Percentiles rank a stretch among this genome's conserved stretches.
These are phyloP conservation scores for Oleoguttula mirabilis DNA, from an alignment of 495 filamentous ascomycete genomes.

Conservation along the genomic window DNA sequence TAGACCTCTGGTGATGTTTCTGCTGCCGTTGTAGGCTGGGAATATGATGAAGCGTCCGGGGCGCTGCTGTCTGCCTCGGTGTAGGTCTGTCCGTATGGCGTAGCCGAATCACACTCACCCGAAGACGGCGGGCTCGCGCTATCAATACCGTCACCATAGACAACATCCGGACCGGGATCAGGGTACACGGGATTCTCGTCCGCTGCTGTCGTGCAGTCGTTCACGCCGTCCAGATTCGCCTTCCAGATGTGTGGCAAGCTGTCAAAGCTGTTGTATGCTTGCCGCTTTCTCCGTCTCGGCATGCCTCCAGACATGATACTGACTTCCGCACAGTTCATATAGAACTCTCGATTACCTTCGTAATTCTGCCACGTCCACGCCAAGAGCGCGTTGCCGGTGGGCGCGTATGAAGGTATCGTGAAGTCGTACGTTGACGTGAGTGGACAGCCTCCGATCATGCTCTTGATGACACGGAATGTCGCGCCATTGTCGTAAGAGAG, in stretches of 20 bases:
- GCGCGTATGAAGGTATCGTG: conserved; percentile 49
- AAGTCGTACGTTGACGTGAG: conserved; percentile 43
- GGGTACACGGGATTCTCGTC: conserved; percentile 52
- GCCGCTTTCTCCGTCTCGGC: conserved; percentile 18
- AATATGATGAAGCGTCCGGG: too few relatives aligned
- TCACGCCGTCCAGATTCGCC: conserved; percentile 42
- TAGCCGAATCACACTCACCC: conserved; percentile 9
- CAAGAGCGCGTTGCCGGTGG: conserved; percentile 47
- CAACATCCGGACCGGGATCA: conserved; percentile 56
- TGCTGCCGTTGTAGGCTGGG: too few relatives aligned
- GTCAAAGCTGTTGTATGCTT: conserved; percentile 30
- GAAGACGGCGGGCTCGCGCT: conserved; percentile 12
- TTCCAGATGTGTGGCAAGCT: conserved; percentile 45
- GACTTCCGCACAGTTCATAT: conserved; percentile 55
- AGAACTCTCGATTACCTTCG: conserved; percentile 56
- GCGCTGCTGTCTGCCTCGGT: too few relatives aligned
- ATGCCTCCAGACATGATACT: conserved; percentile 31
- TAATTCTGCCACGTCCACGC: conserved; percentile 54
- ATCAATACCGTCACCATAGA: conserved; percentile 22
- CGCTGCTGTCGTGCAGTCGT: conserved; percentile 41
- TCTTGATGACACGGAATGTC: conserved; percentile 54
- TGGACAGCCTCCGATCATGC: conserved; percentile 52
- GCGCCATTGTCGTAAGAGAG: conserved; percentile 51
- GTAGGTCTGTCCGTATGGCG: conserved; percentile 13
- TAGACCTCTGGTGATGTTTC: too few relatives aligned